Evolutionary conservation across 2,329 filamentous ascomycete genomes (phyloP).

Genomic region (Neopestalotiopsis rosae): DNA sequence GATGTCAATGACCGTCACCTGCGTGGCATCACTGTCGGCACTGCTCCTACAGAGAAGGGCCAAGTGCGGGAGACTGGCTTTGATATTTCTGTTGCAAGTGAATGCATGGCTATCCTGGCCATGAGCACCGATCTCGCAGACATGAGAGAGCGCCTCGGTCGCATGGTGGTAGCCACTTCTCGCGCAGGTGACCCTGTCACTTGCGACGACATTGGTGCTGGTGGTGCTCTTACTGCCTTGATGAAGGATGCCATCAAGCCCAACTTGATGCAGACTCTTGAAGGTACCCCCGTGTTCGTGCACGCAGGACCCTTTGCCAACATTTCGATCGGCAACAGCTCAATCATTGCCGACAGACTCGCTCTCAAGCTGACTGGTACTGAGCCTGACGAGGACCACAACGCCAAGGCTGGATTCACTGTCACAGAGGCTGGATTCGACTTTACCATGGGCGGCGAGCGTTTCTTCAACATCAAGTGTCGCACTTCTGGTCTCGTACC

Average conservation of each 20-base stretch:
- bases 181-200: conserved; percentile 87
- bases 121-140: conserved; percentile 87
- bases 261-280: conserved; percentile 97
- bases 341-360: conserved; percentile 91
- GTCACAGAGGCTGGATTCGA: conserved; percentile 98
- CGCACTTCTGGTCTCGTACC: conserved; percentile 90
- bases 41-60: conserved; percentile 89
- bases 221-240: conserved; percentile 88
- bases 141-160: conserved; percentile 89
- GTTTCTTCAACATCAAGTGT: conserved; percentile 99
- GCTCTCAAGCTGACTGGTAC: conserved; percentile 95
- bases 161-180: conserved; percentile 94
- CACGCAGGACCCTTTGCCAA: conserved; percentile 98
- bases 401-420: conserved; percentile 86
- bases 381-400: conserved; percentile 86
- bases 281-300: conserved; percentile 96
- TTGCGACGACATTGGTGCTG: conserved; percentile 92
- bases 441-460: conserved; percentile 99
- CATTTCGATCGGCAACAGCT: conserved; percentile 96
- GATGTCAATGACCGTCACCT: conserved; percentile 98
- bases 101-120: conserved; percentile 98
- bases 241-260: conserved; percentile 99
- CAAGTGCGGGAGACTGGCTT: conserved; percentile 89
- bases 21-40: conserved; percentile 85
- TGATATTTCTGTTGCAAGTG: conserved; percentile 96